Evolutionary conservation across 2,329 filamentous ascomycete genomes (phyloP).

Genomic region (Alternaria alternata): DNA sequence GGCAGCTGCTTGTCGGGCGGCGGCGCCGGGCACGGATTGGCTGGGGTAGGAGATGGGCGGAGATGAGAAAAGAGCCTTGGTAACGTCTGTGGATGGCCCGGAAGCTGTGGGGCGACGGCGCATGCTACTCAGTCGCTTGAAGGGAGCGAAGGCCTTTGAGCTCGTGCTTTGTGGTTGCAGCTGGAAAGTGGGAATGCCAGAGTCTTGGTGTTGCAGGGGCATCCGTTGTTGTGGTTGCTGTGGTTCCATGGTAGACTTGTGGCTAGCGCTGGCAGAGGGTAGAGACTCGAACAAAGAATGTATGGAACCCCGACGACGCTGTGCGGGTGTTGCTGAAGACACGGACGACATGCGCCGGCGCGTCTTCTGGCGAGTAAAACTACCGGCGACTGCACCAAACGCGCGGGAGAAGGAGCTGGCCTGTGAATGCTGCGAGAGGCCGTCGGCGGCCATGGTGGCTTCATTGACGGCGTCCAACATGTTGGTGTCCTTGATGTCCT

Average conservation of each 20-base stretch:
- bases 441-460: conserved; percentile 25
- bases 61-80: conserved; percentile 21
- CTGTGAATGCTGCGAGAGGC: conserved; percentile 31
- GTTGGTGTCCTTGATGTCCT: conserved; percentile 34
- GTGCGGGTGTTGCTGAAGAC: conserved; percentile 32
- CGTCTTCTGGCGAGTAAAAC: conserved; percentile 45
- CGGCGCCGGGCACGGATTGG: conserved; percentile 33
- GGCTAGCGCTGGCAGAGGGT: conserved; percentile 24
- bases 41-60: conserved; percentile 30
- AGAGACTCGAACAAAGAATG: conserved; percentile 36
- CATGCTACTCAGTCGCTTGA: conserved; percentile 44
- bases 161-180: conserved; percentile 17
- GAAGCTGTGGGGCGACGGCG: conserved; percentile 43
- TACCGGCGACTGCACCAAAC: conserved; percentile 36
- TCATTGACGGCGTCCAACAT: conserved; percentile 44
- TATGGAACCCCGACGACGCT: conserved; percentile 42
- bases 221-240: conserved; percentile 33
- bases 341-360: conserved; percentile 46
- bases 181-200: conserved; percentile 35
- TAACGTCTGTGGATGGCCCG: conserved; percentile 34
- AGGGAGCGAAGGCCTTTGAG: conserved; percentile 34
- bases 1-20: conserved; percentile 47
- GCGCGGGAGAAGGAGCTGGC: conserved; percentile 42
- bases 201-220: conserved; percentile 46
- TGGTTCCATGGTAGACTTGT: conserved; percentile 32